Conservation (phyloP, 768 basidiomycete genomes). For the Pisolithus microcarpus region DNA sequence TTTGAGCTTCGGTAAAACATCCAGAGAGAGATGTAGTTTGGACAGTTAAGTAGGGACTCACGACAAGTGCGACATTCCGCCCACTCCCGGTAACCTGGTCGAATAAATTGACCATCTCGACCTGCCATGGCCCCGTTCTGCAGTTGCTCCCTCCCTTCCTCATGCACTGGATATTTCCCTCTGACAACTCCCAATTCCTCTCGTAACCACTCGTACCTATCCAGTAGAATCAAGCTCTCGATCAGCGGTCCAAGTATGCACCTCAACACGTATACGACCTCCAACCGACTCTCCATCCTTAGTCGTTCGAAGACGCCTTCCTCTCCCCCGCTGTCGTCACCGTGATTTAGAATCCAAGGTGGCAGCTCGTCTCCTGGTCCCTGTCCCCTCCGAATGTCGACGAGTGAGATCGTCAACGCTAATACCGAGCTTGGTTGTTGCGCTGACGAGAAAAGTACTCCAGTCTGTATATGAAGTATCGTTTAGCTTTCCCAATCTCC, state of each 20-base stretch:
- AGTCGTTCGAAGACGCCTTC: neutral
- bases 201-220: constrained; percentile 52
- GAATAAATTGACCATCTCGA: constrained; percentile 58
- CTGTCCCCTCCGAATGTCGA: constrained; percentile 9
- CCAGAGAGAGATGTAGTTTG: neutral
- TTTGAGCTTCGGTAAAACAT: too few species aligned
- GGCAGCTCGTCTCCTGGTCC: neutral
- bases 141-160: neutral
- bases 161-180: constrained; percentile 15
- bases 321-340: neutral
- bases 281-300: constrained; percentile 38
- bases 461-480: constrained; percentile 44
- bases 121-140: constrained; percentile 21
- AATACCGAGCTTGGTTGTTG: constrained; percentile 23
- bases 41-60: constrained; percentile 27
- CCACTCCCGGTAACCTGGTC: constrained; percentile 68
- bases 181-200: constrained; percentile 25
- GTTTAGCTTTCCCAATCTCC: constrained; percentile 45
- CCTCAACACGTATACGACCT: constrained; percentile 56
- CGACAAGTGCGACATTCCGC: constrained; percentile 59
- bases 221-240: constrained; percentile 58
- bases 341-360: neutral
- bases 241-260: constrained; percentile 64
- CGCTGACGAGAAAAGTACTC: constrained; percentile 38
- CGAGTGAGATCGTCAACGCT: constrained; percentile 6